Evolutionary conservation across 306 rosid genomes (phyloP).

Genomic region (Castanopsis chinensis): DNA sequence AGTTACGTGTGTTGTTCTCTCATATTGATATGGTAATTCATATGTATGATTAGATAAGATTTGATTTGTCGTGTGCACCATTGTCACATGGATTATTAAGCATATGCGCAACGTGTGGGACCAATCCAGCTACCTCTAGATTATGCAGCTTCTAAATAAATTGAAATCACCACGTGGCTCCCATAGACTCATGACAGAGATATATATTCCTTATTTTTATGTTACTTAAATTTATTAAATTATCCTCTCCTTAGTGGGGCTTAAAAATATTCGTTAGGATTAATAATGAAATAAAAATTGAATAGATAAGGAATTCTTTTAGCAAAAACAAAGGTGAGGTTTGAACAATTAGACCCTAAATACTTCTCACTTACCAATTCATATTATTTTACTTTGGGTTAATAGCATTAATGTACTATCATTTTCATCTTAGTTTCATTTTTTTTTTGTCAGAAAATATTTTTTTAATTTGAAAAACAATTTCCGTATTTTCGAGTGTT

Average conservation of each 20-base stretch:
- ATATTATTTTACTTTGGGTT: no score
- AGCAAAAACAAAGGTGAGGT: no score
- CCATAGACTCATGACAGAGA: neutral
- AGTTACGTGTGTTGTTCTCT: neutral
- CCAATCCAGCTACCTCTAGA: neutral
- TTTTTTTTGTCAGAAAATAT: no score
- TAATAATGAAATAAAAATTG: no score
- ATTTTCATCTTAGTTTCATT: no score
- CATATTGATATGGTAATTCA: neutral
- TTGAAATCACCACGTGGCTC: neutral
- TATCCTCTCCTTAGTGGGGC: neutral
- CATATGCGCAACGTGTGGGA: slow-evolving; percentile 7
- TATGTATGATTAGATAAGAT: neutral
- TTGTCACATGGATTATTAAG: slow-evolving; percentile 27
- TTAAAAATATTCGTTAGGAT: no score
- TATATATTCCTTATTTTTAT: neutral
- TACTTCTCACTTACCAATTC: no score
- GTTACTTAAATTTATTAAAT: neutral
- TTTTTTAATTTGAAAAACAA: no score
- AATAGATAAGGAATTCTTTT: no score
- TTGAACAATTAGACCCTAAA: no score
- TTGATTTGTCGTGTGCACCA: slow-evolving; percentile 2
- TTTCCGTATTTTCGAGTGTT: no score
- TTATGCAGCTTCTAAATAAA: neutral
- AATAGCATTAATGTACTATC: no score